Conservation (phyloP, 768 basidiomycete genomes). For the Termitomyces sp. region DNA sequence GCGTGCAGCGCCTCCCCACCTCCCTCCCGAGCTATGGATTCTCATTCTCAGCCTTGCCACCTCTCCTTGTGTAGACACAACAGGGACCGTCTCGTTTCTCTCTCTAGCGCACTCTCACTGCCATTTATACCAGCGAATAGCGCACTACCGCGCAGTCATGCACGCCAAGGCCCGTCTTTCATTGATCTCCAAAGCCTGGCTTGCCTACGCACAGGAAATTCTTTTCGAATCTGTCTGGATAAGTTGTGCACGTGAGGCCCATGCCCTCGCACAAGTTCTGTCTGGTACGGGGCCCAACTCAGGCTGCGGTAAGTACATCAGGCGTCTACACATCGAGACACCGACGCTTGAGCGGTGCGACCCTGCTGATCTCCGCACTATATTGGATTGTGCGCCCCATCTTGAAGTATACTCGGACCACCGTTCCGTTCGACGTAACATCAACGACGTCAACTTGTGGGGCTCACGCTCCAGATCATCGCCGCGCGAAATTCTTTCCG, state of each 20-base stretch:
- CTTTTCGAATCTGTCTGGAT: slow-evolving; percentile 74
- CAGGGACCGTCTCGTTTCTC: slow-evolving; percentile 55
- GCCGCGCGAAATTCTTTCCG: slow-evolving; percentile 53
- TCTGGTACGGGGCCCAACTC: slow-evolving; percentile 26
- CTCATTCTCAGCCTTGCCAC: slow-evolving; percentile 57
- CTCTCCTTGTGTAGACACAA: slow-evolving; percentile 33
- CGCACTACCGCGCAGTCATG: slow-evolving; percentile 44
- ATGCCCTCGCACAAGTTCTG: slow-evolving; percentile 32
- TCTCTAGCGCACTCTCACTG: slow-evolving; percentile 33
- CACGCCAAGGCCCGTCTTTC: slow-evolving; percentile 43
- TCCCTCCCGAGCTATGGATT: slow-evolving; percentile 67
- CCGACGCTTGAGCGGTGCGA: slow-evolving; percentile 57
- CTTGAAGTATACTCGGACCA: slow-evolving; percentile 61
- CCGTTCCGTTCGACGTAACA: slow-evolving; percentile 54
- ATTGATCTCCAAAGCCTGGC: slow-evolving; percentile 53
- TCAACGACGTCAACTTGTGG: slow-evolving; percentile 33
- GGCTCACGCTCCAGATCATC: slow-evolving; percentile 40
- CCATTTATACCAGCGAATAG: slow-evolving; percentile 29
- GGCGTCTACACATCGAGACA: slow-evolving; percentile 68
- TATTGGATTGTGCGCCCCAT: slow-evolving; percentile 58
- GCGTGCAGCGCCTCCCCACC: slow-evolving; percentile 23
- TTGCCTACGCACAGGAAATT: slow-evolving; percentile 45
- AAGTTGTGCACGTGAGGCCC: slow-evolving; percentile 44
- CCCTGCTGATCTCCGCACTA: slow-evolving; percentile 61
- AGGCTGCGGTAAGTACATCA: slow-evolving; percentile 44